phyloP scores from a whole-genome alignment of 495 filamentous ascomycete genomes.

The Hamigera avellanea region DNA sequence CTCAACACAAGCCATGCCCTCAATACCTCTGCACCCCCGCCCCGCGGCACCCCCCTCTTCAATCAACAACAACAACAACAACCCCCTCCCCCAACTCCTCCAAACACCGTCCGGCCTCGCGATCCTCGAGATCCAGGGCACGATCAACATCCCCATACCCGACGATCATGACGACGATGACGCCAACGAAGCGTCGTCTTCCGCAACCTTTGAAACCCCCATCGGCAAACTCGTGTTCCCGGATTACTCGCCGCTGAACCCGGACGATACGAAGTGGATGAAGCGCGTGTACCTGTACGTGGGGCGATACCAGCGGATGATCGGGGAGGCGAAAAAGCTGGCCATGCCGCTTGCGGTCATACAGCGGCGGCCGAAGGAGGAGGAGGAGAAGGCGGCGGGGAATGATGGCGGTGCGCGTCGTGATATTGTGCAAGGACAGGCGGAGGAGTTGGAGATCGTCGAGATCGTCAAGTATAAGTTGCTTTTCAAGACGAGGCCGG shows the following conservation, averaged over 20 bases:
- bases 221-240: constrained; percentile 75
- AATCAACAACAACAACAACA: constrained; percentile 19
- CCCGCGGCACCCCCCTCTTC: constrained; percentile 1
- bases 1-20: constrained; percentile 27
- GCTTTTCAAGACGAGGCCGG: constrained; percentile 74
- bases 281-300: constrained; percentile 79
- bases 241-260: constrained; percentile 44
- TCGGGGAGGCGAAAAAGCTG: constrained; percentile 82
- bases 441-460: constrained; percentile 54
- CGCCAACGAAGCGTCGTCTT: constrained; percentile 6
- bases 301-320: constrained; percentile 79
- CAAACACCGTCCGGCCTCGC: constrained; percentile 66
- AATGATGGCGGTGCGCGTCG: no score
- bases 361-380: constrained; percentile 31
- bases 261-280: constrained; percentile 61
- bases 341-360: constrained; percentile 66
- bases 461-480: constrained; percentile 87
- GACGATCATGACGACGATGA: constrained; percentile 8
- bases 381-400: constrained; percentile 12
- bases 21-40: constrained; percentile 25
- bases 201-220: constrained; percentile 30
- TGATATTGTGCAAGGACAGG: no score
- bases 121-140: constrained; percentile 84
- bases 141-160: constrained; percentile 48
- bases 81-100: constrained; percentile 71